Conservation (phyloP, 495 filamentous ascomycete species). For the Podospora fimiseda region DNA sequence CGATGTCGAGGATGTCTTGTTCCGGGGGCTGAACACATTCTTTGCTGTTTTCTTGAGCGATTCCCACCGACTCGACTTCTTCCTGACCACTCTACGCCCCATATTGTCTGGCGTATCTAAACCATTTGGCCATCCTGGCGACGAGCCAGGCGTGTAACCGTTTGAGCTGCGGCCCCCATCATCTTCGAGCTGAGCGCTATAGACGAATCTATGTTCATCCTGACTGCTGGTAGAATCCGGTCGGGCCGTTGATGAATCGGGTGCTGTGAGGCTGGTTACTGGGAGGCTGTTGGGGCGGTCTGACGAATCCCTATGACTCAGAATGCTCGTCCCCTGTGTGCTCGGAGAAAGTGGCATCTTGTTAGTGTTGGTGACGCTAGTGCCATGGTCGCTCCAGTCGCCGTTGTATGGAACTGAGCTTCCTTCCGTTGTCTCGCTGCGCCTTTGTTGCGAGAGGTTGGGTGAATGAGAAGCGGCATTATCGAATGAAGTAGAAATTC, state of each 20-base stretch:
- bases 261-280: conserved; percentile 31
- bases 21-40: neutral
- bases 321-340: conserved; percentile 52
- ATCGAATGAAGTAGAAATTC: conserved; percentile 30
- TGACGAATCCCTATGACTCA: conserved; percentile 44
- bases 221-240: conserved; percentile 23
- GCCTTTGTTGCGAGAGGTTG: conserved; percentile 37
- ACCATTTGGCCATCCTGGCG: neutral
- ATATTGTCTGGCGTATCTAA: too few relatives aligned
- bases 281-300: conserved; percentile 38
- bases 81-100: neutral
- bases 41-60: too few relatives aligned
- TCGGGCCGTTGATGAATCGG: conserved; percentile 28
- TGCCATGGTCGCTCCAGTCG: conserved; percentile 50
- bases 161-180: neutral
- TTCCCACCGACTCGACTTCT: neutral
- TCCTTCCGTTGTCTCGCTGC: conserved; percentile 48
- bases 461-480: conserved; percentile 21
- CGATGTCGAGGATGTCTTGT: neutral
- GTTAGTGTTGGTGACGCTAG: conserved; percentile 49
- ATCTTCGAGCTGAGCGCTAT: neutral
- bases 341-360: conserved; percentile 54
- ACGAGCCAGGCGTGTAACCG: neutral
- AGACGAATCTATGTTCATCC: conserved; percentile 8
- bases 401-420: conserved; percentile 42